Percentiles rank a stretch among this genome's conserved stretches.
Evolutionary conservation across 2,329 filamentous ascomycete species (phyloP).

Genomic region (Ophiocordyceps camponoti-rufipedis): DNA sequence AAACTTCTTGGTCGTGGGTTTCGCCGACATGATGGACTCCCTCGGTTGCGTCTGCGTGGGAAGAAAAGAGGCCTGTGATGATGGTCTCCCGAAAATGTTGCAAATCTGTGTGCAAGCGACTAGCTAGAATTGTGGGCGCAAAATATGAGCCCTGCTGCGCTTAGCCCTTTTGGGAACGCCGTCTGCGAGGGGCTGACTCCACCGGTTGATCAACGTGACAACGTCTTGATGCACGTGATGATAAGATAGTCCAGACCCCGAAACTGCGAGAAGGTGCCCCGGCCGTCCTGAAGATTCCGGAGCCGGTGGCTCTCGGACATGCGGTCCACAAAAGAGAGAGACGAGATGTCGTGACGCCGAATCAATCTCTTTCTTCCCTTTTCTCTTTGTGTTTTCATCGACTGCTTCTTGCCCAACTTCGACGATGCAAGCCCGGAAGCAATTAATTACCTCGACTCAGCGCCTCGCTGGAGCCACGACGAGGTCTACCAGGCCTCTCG

Average conservation of each 20-base stretch:
- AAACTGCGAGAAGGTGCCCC: conserved; percentile 22
- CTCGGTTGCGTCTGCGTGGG: conserved; percentile 23
- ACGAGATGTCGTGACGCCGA: not conserved
- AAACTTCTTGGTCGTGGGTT: conserved; percentile 82
- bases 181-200: no score
- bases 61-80: conserved; percentile 17
- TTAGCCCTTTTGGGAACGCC: conserved; percentile 11
- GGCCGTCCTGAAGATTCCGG: conserved; percentile 4
- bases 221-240: conserved; percentile 14
- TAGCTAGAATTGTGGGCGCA: conserved; percentile 23
- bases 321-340: not conserved
- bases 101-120: conserved; percentile 21
- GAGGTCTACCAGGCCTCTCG: conserved; percentile 11
- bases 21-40: conserved; percentile 50
- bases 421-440: conserved; percentile 23
- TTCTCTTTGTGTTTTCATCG: not conserved
- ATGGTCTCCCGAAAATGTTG: conserved; percentile 20
- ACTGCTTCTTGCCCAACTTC: not conserved
- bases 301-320: not conserved
- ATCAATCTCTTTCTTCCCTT: not conserved
- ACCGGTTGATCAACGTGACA: no score
- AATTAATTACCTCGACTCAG: conserved; percentile 19
- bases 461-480: conserved; percentile 15
- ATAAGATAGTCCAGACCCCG: conserved; percentile 13
- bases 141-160: conserved; percentile 24